Evolutionary conservation across 2,329 filamentous ascomycete species (phyloP).

Genomic region (Diaporthe citri): DNA sequence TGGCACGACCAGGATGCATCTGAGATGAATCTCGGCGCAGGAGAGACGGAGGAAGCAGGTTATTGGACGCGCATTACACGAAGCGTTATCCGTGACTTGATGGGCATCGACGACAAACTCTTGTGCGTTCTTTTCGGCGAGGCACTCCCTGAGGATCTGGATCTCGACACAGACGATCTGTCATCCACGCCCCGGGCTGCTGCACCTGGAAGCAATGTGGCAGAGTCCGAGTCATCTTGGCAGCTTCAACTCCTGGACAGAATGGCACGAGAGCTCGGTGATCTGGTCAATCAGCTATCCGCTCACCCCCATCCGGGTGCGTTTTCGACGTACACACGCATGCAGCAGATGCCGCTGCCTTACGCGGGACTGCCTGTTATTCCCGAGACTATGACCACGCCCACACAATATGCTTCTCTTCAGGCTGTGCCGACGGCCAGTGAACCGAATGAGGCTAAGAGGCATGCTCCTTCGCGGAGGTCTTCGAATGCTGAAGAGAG

Average conservation of each 20-base stretch:
- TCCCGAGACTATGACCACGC: constrained; percentile 60
- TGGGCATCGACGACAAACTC: constrained; percentile 89
- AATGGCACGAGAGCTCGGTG: constrained; percentile 87
- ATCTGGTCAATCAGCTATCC: constrained; percentile 85
- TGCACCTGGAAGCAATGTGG: constrained; percentile 38
- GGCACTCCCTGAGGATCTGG: constrained; percentile 66
- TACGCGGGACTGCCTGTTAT: constrained; percentile 83
- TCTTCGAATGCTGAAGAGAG: constrained; percentile 35
- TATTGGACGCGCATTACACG: constrained; percentile 86
- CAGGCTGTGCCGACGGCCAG: constrained; percentile 29
- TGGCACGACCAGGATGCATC: constrained; percentile 66
- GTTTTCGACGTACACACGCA: constrained; percentile 82
- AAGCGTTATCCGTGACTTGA: constrained; percentile 87
- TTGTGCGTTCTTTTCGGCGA: constrained; percentile 92
- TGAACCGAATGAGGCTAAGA: constrained; percentile 42
- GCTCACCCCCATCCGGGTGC: constrained; percentile 83
- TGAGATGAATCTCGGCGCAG: constrained; percentile 52
- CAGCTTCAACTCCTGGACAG: constrained; percentile 84
- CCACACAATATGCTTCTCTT: constrained; percentile 40
- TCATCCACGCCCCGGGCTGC: constrained; percentile 62
- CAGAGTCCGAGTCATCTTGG: constrained; percentile 67
- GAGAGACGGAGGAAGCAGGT: constrained; percentile 68
- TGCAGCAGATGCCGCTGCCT: constrained; percentile 74
- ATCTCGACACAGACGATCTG: constrained; percentile 55
- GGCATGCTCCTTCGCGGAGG: constrained; percentile 15